phyloP scores from a whole-genome alignment of 192 early-diverging fungal genomes.

The Coemansia sp. region DNA sequence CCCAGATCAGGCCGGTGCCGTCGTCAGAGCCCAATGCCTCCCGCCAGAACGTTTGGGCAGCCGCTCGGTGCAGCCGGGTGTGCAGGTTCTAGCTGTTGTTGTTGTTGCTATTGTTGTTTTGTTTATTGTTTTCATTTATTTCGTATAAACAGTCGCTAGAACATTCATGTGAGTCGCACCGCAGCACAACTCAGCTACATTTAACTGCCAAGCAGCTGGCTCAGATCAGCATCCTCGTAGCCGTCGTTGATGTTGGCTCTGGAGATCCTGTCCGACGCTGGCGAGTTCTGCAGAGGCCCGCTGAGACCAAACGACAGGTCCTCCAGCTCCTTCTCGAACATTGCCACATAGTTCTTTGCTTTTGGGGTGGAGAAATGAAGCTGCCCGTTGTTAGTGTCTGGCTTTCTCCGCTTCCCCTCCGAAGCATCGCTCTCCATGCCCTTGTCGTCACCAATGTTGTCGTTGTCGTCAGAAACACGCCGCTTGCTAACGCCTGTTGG shows the following conservation, averaged over 20 bases:
- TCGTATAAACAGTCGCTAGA: not conserved
- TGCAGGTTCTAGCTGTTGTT: slow-evolving; percentile 22
- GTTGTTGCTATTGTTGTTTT: not conserved
- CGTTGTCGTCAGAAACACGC: not conserved
- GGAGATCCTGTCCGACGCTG: slow-evolving; percentile 31
- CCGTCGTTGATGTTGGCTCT: slow-evolving; percentile 21
- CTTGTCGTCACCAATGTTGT: slow-evolving; percentile 9
- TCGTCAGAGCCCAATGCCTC: slow-evolving; percentile 3
- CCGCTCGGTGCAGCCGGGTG: slow-evolving; percentile 28
- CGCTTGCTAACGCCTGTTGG: not conserved
- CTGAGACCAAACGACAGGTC: slow-evolving; percentile 29
- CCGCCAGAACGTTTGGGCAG: slow-evolving; percentile 44
- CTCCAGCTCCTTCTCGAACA: slow-evolving; percentile 39
- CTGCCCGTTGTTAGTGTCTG: not conserved
- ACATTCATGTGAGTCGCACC: not conserved
- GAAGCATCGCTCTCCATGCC: slow-evolving; percentile 22
- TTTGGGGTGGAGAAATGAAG: not conserved
- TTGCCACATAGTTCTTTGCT: slow-evolving; percentile 30
- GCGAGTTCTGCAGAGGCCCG: slow-evolving; percentile 40
- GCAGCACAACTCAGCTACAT: not conserved
- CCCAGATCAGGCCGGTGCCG: slow-evolving; percentile 27
- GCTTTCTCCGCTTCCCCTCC: slow-evolving; percentile 23
- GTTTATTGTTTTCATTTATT: not conserved
- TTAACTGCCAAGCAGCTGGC: slow-evolving; percentile 16
- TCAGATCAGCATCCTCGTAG: slow-evolving; percentile 20